These are phyloP conservation scores for Pythium vanterpoolii DNA, from an alignment of 352 stramenopile genomes.

Conservation along the genomic window DNA sequence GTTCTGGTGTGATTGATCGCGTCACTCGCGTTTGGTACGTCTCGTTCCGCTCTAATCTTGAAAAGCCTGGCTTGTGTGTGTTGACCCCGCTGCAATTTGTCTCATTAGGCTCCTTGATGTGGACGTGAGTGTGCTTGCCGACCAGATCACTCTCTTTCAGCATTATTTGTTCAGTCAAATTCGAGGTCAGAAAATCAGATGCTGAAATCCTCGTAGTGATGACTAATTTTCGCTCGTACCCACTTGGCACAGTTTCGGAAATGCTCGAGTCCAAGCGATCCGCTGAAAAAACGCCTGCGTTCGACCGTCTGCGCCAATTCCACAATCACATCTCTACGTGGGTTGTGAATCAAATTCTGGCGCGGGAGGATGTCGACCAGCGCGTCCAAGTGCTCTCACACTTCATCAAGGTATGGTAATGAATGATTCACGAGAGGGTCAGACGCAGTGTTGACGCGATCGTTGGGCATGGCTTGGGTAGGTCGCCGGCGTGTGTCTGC, in stretches of 20 bases:
- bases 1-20: slow-evolving; percentile 21
- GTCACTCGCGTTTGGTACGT: slow-evolving; percentile 56
- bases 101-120: slow-evolving; percentile 63
- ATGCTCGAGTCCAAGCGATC: slow-evolving; percentile 72
- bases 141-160: slow-evolving; percentile 85
- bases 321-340: slow-evolving; percentile 87
- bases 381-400: slow-evolving; percentile 76
- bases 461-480: slow-evolving; percentile 9
- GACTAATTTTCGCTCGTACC: background rate
- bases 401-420: slow-evolving; percentile 65
- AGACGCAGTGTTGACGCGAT: background rate
- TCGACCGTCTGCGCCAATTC: slow-evolving; percentile 75
- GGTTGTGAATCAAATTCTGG: slow-evolving; percentile 81
- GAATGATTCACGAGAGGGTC: background rate
- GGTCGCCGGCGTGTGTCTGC: slow-evolving; percentile 70
- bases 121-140: slow-evolving; percentile 70
- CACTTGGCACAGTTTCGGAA: slow-evolving; percentile 53
- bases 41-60: background rate
- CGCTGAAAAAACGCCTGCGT: slow-evolving; percentile 75
- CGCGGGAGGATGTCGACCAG: slow-evolving; percentile 72
- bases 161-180: slow-evolving; percentile 89
- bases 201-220: background rate
- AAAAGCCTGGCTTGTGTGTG: background rate
- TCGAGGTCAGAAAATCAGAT: slow-evolving; percentile 38
- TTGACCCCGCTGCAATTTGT: background rate